Evolutionary conservation across 2,329 filamentous ascomycete genomes (phyloP).

Genomic region (Venturia pyrina): DNA sequence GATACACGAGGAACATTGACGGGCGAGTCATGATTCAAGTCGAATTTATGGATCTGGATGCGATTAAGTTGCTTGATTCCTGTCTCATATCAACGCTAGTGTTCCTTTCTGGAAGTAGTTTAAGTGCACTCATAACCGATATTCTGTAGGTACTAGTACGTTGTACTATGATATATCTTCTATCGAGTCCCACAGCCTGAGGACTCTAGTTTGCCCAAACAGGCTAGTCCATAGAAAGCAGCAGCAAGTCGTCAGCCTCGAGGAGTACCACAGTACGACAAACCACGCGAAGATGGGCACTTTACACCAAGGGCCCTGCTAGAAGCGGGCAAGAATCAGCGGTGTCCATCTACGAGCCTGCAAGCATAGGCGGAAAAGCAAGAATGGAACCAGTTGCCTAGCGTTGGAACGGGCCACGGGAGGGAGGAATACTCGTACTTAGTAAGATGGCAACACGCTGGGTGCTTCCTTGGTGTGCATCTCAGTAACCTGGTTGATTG

Average conservation of each 20-base stretch:
- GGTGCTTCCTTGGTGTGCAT: conserved; percentile 3
- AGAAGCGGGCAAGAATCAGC: not conserved
- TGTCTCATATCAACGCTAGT: no score
- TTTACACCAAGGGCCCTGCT: not conserved
- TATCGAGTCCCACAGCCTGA: not conserved
- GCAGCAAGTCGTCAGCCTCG: not conserved
- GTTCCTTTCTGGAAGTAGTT: not conserved
- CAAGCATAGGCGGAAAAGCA: not conserved
- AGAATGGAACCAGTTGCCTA: not conserved
- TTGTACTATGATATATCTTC: not conserved
- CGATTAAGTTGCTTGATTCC: not conserved
- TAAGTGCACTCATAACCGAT: not conserved
- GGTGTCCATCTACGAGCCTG: not conserved
- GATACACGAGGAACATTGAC: not conserved
- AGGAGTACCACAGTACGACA: not conserved
- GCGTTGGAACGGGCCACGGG: not conserved
- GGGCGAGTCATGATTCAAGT: not conserved
- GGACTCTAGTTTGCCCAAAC: not conserved
- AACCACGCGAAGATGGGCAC: not conserved
- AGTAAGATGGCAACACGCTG: not conserved
- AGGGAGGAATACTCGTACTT: not conserved
- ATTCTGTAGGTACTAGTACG: not conserved
- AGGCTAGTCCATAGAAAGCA: not conserved
- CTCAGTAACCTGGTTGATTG: not conserved
- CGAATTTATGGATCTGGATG: not conserved